phyloP scores from a whole-genome alignment of 2,329 filamentous ascomycete species.

The Pseudogymnoascus sp. region DNA sequence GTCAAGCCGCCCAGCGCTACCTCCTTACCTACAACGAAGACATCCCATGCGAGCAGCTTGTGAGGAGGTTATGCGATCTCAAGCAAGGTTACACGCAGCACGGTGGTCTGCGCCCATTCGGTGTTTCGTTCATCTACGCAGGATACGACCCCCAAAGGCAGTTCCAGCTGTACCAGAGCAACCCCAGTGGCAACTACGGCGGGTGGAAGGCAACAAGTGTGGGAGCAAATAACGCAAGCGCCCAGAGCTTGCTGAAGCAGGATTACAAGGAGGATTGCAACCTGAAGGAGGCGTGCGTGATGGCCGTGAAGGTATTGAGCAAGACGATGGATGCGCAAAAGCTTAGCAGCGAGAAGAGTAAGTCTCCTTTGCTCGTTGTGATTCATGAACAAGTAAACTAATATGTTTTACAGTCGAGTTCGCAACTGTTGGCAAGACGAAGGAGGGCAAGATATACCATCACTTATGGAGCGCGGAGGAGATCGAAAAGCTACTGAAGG shows the following conservation, averaged over 20 bases:
- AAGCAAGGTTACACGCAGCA: slow-evolving; percentile 99
- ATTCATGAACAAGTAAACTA: slow-evolving; percentile 12
- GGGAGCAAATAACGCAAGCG: slow-evolving; percentile 95
- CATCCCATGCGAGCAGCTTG: slow-evolving; percentile 97
- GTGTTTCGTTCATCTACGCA: slow-evolving; percentile 98
- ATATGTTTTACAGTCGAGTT: slow-evolving; percentile 67
- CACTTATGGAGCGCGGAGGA: slow-evolving; percentile 95
- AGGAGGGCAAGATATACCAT: slow-evolving; percentile 95
- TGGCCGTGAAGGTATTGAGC: slow-evolving; percentile 97
- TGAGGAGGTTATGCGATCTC: slow-evolving; percentile 89
- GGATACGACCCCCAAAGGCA: slow-evolving; percentile 93
- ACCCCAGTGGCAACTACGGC: slow-evolving; percentile 96
- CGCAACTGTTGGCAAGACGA: slow-evolving; percentile 91
- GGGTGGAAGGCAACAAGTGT: slow-evolving; percentile 99
- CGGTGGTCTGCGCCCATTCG: slow-evolving; percentile 94
- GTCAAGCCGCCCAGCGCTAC: slow-evolving; percentile 92
- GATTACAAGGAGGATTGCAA: slow-evolving; percentile 99
- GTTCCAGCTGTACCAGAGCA: slow-evolving; percentile 99
- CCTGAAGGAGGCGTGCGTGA: slow-evolving; percentile 89
- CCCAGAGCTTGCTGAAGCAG: slow-evolving; percentile 94
- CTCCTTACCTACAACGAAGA: slow-evolving; percentile 99
- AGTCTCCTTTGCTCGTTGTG: slow-evolving; percentile 30
- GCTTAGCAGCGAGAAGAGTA: slow-evolving; percentile 98
- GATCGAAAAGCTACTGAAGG: slow-evolving; percentile 87
- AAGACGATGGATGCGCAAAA: slow-evolving; percentile 99